Percentiles rank a stretch among this genome's conserved stretches.
Evolutionary conservation across 2,329 filamentous ascomycete species (phyloP).

Genomic region (Cyphellophora attinorum): DNA sequence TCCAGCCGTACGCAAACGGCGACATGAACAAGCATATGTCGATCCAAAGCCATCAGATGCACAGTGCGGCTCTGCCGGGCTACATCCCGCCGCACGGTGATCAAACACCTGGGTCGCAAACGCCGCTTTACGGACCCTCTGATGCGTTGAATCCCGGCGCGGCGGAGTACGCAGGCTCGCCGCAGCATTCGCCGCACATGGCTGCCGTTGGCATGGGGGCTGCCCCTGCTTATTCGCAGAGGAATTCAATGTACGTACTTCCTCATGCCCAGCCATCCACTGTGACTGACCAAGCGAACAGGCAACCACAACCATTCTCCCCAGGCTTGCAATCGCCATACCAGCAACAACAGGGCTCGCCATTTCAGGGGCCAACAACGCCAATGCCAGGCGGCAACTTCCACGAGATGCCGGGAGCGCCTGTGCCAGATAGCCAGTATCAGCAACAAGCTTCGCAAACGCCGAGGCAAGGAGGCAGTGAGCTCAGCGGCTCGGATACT

Average conservation of each 20-base stretch:
- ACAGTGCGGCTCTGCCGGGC: constrained; percentile 8
- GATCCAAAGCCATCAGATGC: constrained; percentile 9
- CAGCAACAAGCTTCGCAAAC: constrained; percentile 31
- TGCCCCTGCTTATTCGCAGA: too few relatives aligned
- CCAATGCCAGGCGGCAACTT: too few relatives aligned
- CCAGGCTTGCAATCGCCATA: too few relatives aligned
- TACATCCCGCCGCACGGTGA: constrained; percentile 9
- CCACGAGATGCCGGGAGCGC: background rate
- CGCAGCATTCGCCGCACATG: constrained; percentile 35
- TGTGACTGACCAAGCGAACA: too few relatives aligned
- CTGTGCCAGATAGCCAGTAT: constrained; percentile 17
- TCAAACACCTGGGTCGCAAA: constrained; percentile 5
- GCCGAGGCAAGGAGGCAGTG: background rate
- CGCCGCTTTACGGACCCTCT: constrained; percentile 6
- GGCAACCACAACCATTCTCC: too few relatives aligned
- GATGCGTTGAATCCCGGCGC: constrained; percentile 5
- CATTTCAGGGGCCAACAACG: too few relatives aligned
- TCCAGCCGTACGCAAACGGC: constrained; percentile 7
- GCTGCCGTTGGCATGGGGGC: too few relatives aligned
- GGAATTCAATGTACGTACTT: too few relatives aligned
- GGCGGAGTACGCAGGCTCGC: constrained; percentile 36
- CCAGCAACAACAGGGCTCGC: too few relatives aligned
- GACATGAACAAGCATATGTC: constrained; percentile 11
- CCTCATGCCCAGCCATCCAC: too few relatives aligned
- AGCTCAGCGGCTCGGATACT: background rate